A percentile compares a stretch with the other conserved stretches of the same genome.
These are phyloP conservation scores for Pseudogymnoascus sp. DNA, from an alignment of 2,329 filamentous ascomycete genomes.

Conservation along the genomic window DNA sequence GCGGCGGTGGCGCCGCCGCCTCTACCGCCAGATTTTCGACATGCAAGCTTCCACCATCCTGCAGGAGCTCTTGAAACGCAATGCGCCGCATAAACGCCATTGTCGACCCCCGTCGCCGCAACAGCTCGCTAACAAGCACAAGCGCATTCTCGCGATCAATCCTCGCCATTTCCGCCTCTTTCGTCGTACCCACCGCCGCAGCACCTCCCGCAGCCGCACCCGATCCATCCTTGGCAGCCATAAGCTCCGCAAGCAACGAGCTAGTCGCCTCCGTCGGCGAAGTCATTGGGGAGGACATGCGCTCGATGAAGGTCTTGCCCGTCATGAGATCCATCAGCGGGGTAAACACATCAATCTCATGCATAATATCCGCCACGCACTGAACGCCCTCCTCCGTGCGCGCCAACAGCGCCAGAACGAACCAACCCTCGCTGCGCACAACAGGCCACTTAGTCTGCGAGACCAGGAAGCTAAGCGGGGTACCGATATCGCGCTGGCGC, in stretches of 20 bases:
- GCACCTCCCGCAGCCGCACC: neutral
- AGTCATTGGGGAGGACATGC: constrained; percentile 11
- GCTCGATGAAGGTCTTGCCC: constrained; percentile 32
- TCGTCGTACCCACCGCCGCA: neutral
- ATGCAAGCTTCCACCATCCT: constrained; percentile 38
- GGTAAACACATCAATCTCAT: constrained; percentile 37
- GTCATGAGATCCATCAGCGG: constrained; percentile 44
- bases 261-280: neutral
- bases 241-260: neutral
- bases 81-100: constrained; percentile 35
- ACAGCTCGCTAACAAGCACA: constrained; percentile 50
- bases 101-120: constrained; percentile 38
- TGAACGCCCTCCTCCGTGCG: constrained; percentile 44
- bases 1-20: neutral
- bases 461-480: constrained; percentile 45
- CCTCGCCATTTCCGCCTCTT: constrained; percentile 38
- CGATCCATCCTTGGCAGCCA: neutral
- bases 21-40: constrained; percentile 20
- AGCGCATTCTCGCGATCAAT: constrained; percentile 57
- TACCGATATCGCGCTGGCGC: constrained; percentile 26
- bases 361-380: constrained; percentile 39
- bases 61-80: constrained; percentile 44
- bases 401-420: constrained; percentile 55
- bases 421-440: constrained; percentile 55
- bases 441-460: constrained; percentile 53